phyloP scores from a whole-genome alignment of 805 yeast genomes.

The Yarrowia sp. region DNA sequence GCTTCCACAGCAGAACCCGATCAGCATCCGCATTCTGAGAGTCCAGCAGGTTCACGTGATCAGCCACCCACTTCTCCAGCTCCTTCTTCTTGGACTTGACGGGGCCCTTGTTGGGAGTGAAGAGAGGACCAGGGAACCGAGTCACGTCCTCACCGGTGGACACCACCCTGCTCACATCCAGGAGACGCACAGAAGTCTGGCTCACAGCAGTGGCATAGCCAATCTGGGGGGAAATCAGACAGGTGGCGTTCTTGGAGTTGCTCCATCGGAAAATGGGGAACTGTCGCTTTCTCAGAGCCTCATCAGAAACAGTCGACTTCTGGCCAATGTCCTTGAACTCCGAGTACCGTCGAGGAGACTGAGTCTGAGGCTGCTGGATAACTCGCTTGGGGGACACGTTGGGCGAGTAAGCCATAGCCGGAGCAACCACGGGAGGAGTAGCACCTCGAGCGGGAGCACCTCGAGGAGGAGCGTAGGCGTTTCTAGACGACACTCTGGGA shows the following conservation, averaged over 20 bases:
- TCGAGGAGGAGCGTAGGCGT: constrained; percentile 37
- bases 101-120: constrained; percentile 49
- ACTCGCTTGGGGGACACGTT: constrained; percentile 35
- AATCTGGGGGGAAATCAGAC: constrained; percentile 55
- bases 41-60: constrained; percentile 47
- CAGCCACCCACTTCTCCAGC: constrained; percentile 70
- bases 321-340: constrained; percentile 37
- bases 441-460: constrained; percentile 26
- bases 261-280: constrained; percentile 81
- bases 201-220: constrained; percentile 49
- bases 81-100: constrained; percentile 68
- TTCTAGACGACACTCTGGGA: constrained; percentile 24
- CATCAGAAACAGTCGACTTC: constrained; percentile 42
- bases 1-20: constrained; percentile 48
- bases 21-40: constrained; percentile 42
- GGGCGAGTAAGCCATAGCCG: constrained; percentile 17
- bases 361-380: constrained; percentile 5
- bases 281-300: constrained; percentile 63
- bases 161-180: constrained; percentile 46
- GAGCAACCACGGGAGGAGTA: constrained; percentile 24
- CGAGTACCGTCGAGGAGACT: constrained; percentile 25
- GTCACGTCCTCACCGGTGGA: constrained; percentile 47
- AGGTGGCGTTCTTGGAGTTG: constrained; percentile 55
- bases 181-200: constrained; percentile 47
- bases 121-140: constrained; percentile 73